phyloP scores from a whole-genome alignment of 2,329 filamentous ascomycete genomes.

The Fusarium coffeatum region DNA sequence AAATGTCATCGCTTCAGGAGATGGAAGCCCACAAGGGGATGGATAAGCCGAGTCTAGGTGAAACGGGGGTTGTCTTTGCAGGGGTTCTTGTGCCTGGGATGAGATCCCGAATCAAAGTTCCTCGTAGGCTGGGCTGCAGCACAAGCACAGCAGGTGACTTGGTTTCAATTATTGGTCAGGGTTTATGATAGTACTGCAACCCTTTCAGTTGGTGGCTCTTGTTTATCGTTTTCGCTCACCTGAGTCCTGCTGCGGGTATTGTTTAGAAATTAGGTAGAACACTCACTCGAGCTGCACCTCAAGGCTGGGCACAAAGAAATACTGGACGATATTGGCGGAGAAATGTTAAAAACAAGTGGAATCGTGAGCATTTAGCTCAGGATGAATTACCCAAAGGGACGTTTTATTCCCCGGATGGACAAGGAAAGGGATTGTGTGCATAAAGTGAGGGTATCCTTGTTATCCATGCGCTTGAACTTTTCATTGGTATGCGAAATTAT shows the following conservation, averaged over 20 bases:
- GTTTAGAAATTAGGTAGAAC: constrained; percentile 4
- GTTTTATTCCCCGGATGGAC: constrained; percentile 17
- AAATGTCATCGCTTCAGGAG: constrained; percentile 30
- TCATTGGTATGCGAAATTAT: constrained; percentile 19
- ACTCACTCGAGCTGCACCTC: constrained; percentile 1
- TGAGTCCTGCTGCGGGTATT: neutral
- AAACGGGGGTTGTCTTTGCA: constrained; percentile 26
- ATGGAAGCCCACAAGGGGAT: constrained; percentile 26
- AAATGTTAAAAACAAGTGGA: constrained; percentile 7
- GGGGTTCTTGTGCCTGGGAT: constrained; percentile 12
- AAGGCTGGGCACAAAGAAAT: neutral
- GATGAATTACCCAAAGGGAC: constrained; percentile 5
- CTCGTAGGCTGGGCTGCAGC: constrained; percentile 10
- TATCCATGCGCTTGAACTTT: constrained; percentile 11
- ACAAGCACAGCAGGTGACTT: constrained; percentile 28
- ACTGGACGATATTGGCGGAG: constrained; percentile 9
- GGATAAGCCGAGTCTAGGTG: constrained; percentile 34
- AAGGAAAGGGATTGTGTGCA: constrained; percentile 7
- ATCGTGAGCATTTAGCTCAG: constrained; percentile 13
- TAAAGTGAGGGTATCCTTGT: constrained; percentile 26
- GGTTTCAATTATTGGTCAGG: constrained; percentile 28
- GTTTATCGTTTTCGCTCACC: constrained; percentile 22
- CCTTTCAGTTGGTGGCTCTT: constrained; percentile 16
- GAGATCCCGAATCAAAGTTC: neutral
- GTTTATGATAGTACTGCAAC: constrained; percentile 31